Base-by-base conservation (phyloP, 805 yeast species). In the Myxozyma melibiosi region DNA sequence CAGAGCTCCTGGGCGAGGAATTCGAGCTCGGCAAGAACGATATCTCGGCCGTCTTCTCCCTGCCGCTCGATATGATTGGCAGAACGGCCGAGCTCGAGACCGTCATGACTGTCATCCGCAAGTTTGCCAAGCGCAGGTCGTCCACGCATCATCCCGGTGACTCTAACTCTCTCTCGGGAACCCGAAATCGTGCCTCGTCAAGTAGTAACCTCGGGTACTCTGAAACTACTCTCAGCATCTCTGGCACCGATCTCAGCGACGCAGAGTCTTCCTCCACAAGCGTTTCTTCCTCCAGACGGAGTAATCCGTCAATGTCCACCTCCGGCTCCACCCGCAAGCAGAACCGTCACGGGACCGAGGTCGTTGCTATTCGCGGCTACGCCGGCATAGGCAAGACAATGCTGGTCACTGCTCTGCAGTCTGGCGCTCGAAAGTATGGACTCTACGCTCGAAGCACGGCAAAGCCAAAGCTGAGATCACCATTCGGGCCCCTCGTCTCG, bases 331-430 rank as follows among this genome's bases (percentile, higher is more conserved):
- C 25, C 16, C 43, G 60, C 11, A 47, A 35, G 16, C 42, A 28
- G 13, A 8, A 16, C 11, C 54, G 55, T 8, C 47, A 41, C 0
- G 14, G 18, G 7, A 48, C 61, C 1, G 63, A 62, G 41, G 51
- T 63, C 16, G 42, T 63, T 31, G 22, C 51, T 8, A 37, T 63
- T 16, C 48, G 44, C 5, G 65, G 66, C 2, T 24, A 28, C 30
- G 38, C 62, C 9, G 65, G 66, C 5, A 42, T 63, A 30, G 66
- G 66, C n/a, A 57, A 61, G 35, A 16, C 61, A 2, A 40, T 47
- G 37, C 45, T 63, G 5, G 37, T 62, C 0, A 11, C 45, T 8
- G 39, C 63, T 16, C 22, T 61, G 31, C 57, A 52, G 27, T 41
- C 57, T 13, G 30, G 43, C 6, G 16, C 27, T 14, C 57, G 65